phyloP scores from a whole-genome alignment of 2,329 filamentous ascomycete species.

The Venturia carpophila region DNA sequence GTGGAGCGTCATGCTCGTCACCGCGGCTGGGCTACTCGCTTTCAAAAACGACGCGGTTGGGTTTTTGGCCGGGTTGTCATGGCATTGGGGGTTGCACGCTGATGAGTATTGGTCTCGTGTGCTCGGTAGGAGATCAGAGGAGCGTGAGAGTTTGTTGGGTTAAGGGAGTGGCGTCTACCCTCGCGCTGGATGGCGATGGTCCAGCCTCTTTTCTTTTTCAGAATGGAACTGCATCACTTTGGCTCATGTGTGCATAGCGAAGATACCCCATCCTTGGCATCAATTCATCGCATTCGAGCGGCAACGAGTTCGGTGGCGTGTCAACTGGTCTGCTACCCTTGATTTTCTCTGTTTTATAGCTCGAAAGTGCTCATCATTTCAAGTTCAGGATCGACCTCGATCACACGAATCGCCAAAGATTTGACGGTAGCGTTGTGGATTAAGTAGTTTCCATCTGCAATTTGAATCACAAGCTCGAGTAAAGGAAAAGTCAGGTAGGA shows the following conservation, averaged over 20 bases:
- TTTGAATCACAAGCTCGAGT: too few species aligned
- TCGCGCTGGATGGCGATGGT: background rate
- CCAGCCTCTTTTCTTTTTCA: background rate
- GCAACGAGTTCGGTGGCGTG: background rate
- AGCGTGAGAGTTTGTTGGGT: background rate
- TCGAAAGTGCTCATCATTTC: too few species aligned
- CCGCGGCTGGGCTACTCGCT: conserved; percentile 69
- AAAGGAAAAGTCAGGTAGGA: too few species aligned
- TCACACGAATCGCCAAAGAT: too few species aligned
- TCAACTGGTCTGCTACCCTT: too few species aligned
- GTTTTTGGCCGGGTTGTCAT: conserved; percentile 73
- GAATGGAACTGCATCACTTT: background rate
- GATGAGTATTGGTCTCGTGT: background rate
- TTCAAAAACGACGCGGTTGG: conserved; percentile 88
- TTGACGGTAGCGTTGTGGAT: too few species aligned
- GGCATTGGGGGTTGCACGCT: conserved; percentile 57
- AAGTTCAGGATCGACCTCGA: too few species aligned
- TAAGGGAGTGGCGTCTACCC: background rate
- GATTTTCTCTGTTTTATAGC: too few species aligned
- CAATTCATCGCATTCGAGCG: background rate
- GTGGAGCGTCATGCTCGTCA: conserved; percentile 87
- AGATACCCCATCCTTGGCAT: background rate
- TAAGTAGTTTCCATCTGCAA: too few species aligned
- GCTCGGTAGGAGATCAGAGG: background rate
- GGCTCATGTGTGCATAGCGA: background rate